phyloP scores from a whole-genome alignment of 768 basidiomycete genomes.

The Trametes cubensis region DNA sequence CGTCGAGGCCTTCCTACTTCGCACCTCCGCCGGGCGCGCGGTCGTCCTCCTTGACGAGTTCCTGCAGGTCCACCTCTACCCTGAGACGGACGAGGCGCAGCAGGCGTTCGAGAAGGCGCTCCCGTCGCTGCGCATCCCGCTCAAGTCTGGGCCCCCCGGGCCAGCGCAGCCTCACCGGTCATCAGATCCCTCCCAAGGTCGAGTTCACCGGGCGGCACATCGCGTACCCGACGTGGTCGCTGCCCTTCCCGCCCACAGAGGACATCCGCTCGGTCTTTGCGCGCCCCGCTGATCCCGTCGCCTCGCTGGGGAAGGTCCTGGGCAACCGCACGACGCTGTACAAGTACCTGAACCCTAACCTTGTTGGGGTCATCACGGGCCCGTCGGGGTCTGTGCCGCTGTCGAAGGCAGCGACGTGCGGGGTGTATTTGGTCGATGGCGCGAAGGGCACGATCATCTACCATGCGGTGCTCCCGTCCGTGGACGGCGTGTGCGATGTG shows the following conservation, averaged over 20 bases:
- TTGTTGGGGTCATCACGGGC: constrained; percentile 67
- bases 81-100: constrained; percentile 52
- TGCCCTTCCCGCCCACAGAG: constrained; percentile 59
- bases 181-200: constrained; percentile 49
- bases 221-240: constrained; percentile 68
- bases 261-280: constrained; percentile 55
- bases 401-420: constrained; percentile 43
- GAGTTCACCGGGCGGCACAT: constrained; percentile 49
- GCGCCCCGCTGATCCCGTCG: constrained; percentile 55
- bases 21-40: constrained; percentile 45
- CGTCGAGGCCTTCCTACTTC: constrained; percentile 60
- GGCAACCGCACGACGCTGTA: constrained; percentile 89
- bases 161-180: constrained; percentile 56
- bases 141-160: constrained; percentile 49
- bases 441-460: constrained; percentile 80
- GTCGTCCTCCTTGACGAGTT: constrained; percentile 75
- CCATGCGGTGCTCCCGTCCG: constrained; percentile 54
- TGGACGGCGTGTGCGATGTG: constrained; percentile 57
- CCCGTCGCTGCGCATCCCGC: constrained; percentile 56
- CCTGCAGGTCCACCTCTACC: constrained; percentile 70
- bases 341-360: constrained; percentile 89
- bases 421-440: constrained; percentile 77
- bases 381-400: constrained; percentile 30
- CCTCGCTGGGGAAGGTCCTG: constrained; percentile 80
- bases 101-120: constrained; percentile 48